Base-by-base conservation (phyloP, 2,329 filamentous ascomycete species). In the Aotearoamyces nothofagi region DNA sequence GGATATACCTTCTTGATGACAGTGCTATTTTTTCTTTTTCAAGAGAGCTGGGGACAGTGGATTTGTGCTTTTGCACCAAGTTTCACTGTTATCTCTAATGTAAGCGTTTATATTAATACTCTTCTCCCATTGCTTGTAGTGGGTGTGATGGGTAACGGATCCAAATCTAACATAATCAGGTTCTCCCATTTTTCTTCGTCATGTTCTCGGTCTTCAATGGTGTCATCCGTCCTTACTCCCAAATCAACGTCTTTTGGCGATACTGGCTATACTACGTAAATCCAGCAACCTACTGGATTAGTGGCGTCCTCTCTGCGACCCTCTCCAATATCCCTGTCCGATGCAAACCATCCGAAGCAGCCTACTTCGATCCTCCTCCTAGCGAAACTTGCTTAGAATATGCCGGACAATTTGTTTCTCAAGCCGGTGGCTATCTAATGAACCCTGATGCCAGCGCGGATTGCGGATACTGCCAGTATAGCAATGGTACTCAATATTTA, bases 11-110 rank as follows among this genome's bases (percentile, higher is more conserved):
- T 78, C 56, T 54, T 87, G 15, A n/a, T n/a, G n/a, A n/a, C n/a
- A n/a, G n/a, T n/a, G n/a, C n/a, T n/a, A n/a, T 84, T 84, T 56
- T 82, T 73, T 57, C 51, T 86, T 5, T 86, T 84, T 61, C 67
- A 74, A 49, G 66, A 65, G 17, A 72, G 62, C 39, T 86, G 75
- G 79, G 82, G 78, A 12, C 80, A 84, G 48, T 87, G 78, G 78
- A 82, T 90, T 40, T 79, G 74, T 37, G 80, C 82, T 1, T 84
- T 84, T 50, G 78, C 80, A 0, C 79, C 80, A n/a, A n/a, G n/a
- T 22, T 83, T 83, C 54, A 81, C 78, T 1, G 77, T 83, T 37
- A 82, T 86, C 39, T 71, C 70, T 24, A n/a, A n/a, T n/a, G n/a
- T n/a, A n/a, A n/a, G n/a, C n/a, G n/a, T n/a, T n/a, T n/a, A n/a